Evolutionary conservation across 1,139 yeast genomes (phyloP).

Genomic region (Pneumocystis oryctolagi): DNA sequence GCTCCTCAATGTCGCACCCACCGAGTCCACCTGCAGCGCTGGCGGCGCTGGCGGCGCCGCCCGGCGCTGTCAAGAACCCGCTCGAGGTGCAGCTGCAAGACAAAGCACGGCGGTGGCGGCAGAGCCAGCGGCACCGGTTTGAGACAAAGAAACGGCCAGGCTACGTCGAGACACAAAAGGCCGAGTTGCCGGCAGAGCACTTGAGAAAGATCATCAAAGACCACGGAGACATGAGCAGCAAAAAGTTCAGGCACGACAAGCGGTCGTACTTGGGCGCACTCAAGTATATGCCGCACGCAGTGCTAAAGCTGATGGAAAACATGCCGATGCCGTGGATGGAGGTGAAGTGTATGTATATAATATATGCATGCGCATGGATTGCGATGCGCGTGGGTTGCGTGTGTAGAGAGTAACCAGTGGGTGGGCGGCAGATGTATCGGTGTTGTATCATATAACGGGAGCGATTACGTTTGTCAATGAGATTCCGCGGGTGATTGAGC

Average conservation of each 20-base stretch:
- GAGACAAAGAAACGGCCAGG: conserved; percentile 27
- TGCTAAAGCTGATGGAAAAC: conserved; percentile 72
- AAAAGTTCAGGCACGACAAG: conserved; percentile 72
- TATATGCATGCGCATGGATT: too few species aligned
- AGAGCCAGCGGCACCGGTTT: conserved; percentile 43
- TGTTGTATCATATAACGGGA: conserved; percentile 30
- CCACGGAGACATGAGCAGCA: conserved; percentile 75
- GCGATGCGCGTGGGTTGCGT: too few species aligned
- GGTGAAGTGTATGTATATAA: conserved; percentile 18
- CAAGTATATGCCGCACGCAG: conserved; percentile 91
- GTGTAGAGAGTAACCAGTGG: too few species aligned
- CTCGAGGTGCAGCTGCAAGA: conserved; percentile 19
- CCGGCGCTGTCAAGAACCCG: not conserved
- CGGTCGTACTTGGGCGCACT: conserved; percentile 79
- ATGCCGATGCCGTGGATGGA: conserved; percentile 99
- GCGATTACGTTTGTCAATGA: conserved; percentile 94
- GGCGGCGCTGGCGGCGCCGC: not conserved
- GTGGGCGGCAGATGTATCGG: not conserved
- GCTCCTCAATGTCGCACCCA: not conserved
- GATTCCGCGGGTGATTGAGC: conserved; percentile 79
- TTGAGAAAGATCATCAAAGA: conserved; percentile 57
- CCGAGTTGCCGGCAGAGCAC: conserved; percentile 91
- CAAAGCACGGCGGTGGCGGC: conserved; percentile 52
- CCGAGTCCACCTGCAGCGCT: not conserved
- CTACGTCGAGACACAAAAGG: conserved; percentile 44